Percentiles rank a stretch among this genome's conserved stretches.
Conservation (phyloP, 2,329 filamentous ascomycete species). For the Aureobasidium sp. region DNA sequence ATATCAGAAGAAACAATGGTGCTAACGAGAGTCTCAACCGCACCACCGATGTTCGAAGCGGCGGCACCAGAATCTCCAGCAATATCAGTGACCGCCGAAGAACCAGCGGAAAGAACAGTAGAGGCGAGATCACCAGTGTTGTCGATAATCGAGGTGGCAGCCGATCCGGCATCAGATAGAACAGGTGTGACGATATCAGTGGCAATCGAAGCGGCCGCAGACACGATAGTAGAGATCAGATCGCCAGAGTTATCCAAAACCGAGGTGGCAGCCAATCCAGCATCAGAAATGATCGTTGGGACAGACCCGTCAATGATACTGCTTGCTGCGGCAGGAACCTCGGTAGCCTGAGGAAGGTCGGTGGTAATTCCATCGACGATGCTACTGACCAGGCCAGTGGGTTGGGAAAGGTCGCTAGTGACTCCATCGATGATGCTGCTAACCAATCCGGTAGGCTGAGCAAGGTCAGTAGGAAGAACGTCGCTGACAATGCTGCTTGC, state of each 20-base stretch:
- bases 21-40: background rate
- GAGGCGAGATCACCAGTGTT: background rate
- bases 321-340: background rate
- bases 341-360: background rate
- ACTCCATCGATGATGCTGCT: background rate
- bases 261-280: background rate
- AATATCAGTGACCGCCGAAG: background rate
- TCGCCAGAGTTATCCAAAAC: background rate
- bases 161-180: no score
- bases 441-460: background rate
- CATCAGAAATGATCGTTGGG: background rate
- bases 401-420: background rate
- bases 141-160: no score
- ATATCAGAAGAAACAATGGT: background rate
- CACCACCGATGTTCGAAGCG: background rate
- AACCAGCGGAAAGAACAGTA: background rate
- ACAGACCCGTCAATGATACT: background rate
- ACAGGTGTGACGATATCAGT: background rate
- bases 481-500: background rate
- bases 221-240: background rate
- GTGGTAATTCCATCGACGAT: background rate
- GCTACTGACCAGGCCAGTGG: background rate
- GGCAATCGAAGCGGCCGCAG: background rate
- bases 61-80: background rate
- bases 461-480: background rate